Base-by-base conservation (phyloP, 768 basidiomycete genomes). In the Pulveroboletus sp. region DNA sequence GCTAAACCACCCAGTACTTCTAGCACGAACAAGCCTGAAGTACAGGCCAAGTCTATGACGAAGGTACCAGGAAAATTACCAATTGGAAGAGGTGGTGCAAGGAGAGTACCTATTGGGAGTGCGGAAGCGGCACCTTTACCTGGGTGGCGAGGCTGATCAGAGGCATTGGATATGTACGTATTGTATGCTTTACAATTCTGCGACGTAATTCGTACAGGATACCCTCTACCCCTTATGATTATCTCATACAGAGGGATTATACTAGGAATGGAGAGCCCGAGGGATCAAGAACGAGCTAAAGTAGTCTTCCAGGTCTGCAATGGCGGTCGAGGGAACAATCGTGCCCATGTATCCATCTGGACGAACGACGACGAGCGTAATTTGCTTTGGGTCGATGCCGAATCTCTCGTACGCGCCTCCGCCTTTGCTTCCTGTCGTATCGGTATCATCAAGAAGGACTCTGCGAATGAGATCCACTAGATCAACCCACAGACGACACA, bases 71-170 rank as follows among this genome's bases (percentile, higher is more conserved):
- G 57, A 10, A 78, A 75, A 43, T 35, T 69, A n/a, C 68, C 71
- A 21, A 53, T 55, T 8, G 57, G 65, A 58, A 72, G 66, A 51
- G 74, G 73, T 27, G 85, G 83, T 6, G 77, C 86, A 5, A 71
- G 85, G 57, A 72, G 85, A 49, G 84, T 89, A 24, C 81, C 76
- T 5, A 69, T 86, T n/a, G 78, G 80, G 53, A 86, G 83, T 55
- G 74, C 75, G 2, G 83, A 85, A 48, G 84, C 84, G 5, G 80
- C 80, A 5, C 66, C 73, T 6, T 65, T 67, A 10, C 78, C 75
- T 31, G 72, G 73, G 1, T 76, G 82, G 76, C 75, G 75, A 60
- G 74, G 73, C 14, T 82, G 59, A 68, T 43, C 27, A 8, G 27
- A 28, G 6, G 27, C 27, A 21, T 21, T 28, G 27, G 27, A 28